These are phyloP conservation scores for Dictyostelium capitatum DNA, from an alignment of 78 protist genomes.

Conservation along the genomic window DNA sequence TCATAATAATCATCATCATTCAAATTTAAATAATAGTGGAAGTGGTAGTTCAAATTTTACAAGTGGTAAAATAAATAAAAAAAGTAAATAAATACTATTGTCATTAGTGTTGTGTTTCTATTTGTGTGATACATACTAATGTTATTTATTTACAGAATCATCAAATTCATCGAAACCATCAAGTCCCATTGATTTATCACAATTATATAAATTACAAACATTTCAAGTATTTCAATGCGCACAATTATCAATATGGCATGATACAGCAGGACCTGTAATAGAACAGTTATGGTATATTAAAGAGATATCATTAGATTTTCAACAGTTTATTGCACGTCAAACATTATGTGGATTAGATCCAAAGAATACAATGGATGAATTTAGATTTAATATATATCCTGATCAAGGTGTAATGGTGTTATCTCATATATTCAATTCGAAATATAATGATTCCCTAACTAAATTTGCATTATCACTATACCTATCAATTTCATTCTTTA, in stretches of 20 bases:
- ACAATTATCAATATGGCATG: constrained; percentile 72
- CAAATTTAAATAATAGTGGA: too few relatives aligned
- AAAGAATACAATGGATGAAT: constrained; percentile 33
- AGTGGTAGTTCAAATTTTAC: background rate
- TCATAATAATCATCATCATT: background rate
- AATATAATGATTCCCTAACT: constrained; percentile 28
- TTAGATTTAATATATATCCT: constrained; percentile 65
- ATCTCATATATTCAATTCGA: constrained; percentile 60
- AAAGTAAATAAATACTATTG: too few relatives aligned
- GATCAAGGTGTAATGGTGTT: constrained; percentile 43
- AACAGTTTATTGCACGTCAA: constrained; percentile 47
- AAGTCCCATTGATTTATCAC: constrained; percentile 4
- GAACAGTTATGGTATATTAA: constrained; percentile 26
- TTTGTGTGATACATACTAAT: too few relatives aligned
- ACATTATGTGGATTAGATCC: constrained; percentile 71
- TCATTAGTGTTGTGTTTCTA: too few relatives aligned
- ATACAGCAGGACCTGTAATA: constrained; percentile 61
- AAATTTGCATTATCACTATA: constrained; percentile 52
- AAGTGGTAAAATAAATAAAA: constrained; percentile 2
- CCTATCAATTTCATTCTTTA: constrained; percentile 4
- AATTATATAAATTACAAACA: background rate
- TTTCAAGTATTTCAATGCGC: constrained; percentile 43
- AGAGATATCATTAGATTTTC: constrained; percentile 32
- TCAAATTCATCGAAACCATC: background rate
- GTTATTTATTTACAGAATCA: constrained; percentile 12